phyloP scores from a whole-genome alignment of 306 rosid species.

The Cucumis sativus region Cucumber_9930_V3 NC_026661.2:20898001-20898500 shows the following conservation, averaged over 20 bases:
- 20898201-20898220: not conserved
- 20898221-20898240: not conserved
- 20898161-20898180: not conserved
- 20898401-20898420: not conserved
- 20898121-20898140: not conserved
- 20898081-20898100: not conserved
- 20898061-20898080: not conserved
- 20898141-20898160: not conserved
- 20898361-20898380: not conserved
- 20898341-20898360: not conserved
- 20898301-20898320: not conserved
- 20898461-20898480: not conserved
- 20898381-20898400: no score
- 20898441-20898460: not conserved
- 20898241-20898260: not conserved
- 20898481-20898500: not conserved
- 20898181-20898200: not conserved
- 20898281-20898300: not conserved
- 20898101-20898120: not conserved
- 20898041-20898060: not conserved
- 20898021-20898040: not conserved
- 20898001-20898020: not conserved
- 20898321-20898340: not conserved
- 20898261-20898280: conserved; percentile 1
- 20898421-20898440: not conserved